These are phyloP conservation scores for Wallacemonas sp. DNA, from an alignment of 208 protist genomes.

Conservation along the genomic window DNA sequence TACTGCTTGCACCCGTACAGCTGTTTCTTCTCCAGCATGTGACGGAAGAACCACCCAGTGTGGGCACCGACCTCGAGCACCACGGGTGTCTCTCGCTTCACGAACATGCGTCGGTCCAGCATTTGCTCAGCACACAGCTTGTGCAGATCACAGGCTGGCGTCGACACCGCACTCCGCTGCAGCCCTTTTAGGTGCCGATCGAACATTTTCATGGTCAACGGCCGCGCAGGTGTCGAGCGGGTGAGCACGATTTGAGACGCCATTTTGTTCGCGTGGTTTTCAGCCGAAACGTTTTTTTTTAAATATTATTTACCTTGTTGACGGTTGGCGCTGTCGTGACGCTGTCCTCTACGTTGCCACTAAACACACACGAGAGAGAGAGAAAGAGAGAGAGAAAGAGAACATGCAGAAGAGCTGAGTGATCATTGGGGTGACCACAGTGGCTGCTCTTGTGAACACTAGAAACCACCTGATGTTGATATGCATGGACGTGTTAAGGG, in stretches of 20 bases:
- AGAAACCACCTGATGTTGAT: not conserved
- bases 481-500: no score
- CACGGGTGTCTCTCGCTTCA: conserved; percentile 83
- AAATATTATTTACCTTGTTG: not conserved
- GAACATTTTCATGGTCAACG: conserved; percentile 72
- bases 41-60: conserved; percentile 86
- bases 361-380: conserved; percentile 18
- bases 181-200: conserved; percentile 79
- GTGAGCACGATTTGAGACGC: conserved; percentile 74
- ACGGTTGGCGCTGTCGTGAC: not conserved
- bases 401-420: conserved; percentile 1
- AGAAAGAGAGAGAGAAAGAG: not conserved
- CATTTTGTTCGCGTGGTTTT: conserved; percentile 26
- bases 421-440: not conserved
- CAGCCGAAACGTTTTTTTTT: not conserved
- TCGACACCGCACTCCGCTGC: conserved; percentile 65
- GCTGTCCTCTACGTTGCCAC: not conserved
- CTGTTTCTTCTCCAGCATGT: conserved; percentile 84
- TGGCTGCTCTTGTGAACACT: no score
- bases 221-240: conserved; percentile 56
- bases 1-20: conserved; percentile 87
- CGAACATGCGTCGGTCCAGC: conserved; percentile 79
- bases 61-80: conserved; percentile 86
- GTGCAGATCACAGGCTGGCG: conserved; percentile 78
- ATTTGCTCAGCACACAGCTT: conserved; percentile 82